phyloP scores from a whole-genome alignment of 805 yeast species.

The Candida corydali region DNA sequence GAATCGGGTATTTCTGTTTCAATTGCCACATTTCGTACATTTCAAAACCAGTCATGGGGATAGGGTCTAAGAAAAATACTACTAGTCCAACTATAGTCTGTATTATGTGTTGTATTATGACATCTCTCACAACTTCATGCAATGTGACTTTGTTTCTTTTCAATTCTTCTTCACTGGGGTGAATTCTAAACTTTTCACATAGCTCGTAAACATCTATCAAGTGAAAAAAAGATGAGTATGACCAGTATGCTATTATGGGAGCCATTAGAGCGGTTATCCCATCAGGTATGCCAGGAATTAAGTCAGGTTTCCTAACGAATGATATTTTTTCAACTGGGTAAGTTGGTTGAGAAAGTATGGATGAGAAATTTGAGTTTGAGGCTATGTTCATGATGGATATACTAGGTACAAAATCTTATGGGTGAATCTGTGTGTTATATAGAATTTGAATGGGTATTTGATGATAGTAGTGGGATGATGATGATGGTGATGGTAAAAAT shows the following conservation, averaged over 20 bases:
- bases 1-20: slow-evolving; percentile 28
- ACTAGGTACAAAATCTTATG: too few relatives aligned
- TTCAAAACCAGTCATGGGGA: slow-evolving; percentile 51
- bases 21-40: slow-evolving; percentile 43
- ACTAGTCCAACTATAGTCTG: slow-evolving; percentile 69
- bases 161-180: slow-evolving; percentile 82
- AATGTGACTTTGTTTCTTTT: slow-evolving; percentile 72
- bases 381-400: too few relatives aligned
- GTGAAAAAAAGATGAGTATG: slow-evolving; percentile 68
- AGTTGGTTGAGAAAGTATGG: slow-evolving; percentile 11
- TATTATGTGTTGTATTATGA: slow-evolving; percentile 75
- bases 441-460: neutral
- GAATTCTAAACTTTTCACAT: slow-evolving; percentile 83
- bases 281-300: slow-evolving; percentile 61
- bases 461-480: neutral
- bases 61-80: slow-evolving; percentile 54
- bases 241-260: slow-evolving; percentile 86
- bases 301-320: slow-evolving; percentile 4
- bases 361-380: slow-evolving; percentile 11
- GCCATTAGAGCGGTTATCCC: slow-evolving; percentile 63
- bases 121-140: slow-evolving; percentile 72
- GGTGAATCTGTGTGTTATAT: too few relatives aligned
- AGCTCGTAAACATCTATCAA: slow-evolving; percentile 67
- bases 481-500: neutral
- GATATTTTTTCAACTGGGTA: slow-evolving; percentile 6